These are phyloP conservation scores for Taphrina pruni DNA, from an alignment of 1,139 yeast genomes.

Conservation along the genomic window DNA sequence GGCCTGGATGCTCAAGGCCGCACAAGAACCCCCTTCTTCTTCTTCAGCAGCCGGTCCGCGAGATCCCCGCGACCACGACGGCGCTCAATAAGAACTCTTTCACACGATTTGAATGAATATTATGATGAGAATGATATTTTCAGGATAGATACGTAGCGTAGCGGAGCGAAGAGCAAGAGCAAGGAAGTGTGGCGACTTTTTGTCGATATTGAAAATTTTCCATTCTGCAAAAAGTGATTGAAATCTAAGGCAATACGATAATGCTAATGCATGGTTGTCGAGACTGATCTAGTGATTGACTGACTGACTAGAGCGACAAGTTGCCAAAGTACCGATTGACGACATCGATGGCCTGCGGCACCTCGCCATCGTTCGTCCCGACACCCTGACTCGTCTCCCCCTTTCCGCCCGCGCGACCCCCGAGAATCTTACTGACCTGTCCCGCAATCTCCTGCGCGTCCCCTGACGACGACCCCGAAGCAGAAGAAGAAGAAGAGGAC, in stretches of 20 bases:
- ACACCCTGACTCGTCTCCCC: constrained; percentile 96
- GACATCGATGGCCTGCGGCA: constrained; percentile 73
- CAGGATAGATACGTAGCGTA: neutral
- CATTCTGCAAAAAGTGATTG: too few relatives aligned
- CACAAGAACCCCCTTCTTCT: neutral
- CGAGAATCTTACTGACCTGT: constrained; percentile 72
- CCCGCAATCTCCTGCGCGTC: constrained; percentile 77
- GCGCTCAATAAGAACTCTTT: constrained; percentile 1
- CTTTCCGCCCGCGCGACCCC: constrained; percentile 99
- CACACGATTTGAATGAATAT: too few relatives aligned
- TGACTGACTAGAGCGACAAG: neutral
- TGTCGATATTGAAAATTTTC: too few relatives aligned
- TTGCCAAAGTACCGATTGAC: constrained; percentile 50
- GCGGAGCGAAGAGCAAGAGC: neutral
- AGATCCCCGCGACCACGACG: constrained; percentile 23
- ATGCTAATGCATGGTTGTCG: neutral
- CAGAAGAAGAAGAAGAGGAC: constrained; percentile 53
- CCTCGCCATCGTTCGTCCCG: constrained; percentile 79
- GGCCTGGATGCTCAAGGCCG: constrained; percentile 19
- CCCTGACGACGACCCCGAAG: constrained; percentile 52
- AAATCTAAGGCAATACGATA: neutral
- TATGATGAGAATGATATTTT: neutral
- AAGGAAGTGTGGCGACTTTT: neutral
- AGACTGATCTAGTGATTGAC: neutral
- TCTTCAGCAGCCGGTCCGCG: neutral